A percentile compares a stretch with the other conserved stretches of the same genome.
These are phyloP conservation scores for Mycena indigotica DNA, from an alignment of 768 basidiomycete species.

Conservation along the genomic window DNA sequence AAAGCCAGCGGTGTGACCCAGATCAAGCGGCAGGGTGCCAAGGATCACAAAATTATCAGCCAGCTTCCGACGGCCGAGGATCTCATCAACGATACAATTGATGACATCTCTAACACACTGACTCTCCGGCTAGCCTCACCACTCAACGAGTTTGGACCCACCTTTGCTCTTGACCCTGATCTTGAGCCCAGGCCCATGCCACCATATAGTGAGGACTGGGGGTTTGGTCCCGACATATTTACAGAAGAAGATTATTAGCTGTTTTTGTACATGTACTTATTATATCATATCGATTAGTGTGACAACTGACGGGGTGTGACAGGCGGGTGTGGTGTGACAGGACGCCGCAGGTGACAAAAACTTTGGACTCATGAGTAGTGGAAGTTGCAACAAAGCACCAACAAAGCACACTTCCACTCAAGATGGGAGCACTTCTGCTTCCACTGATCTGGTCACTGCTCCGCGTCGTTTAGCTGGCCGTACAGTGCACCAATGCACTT, in stretches of 20 bases:
- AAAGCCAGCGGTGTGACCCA: slow-evolving; percentile 3
- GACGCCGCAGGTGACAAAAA: neutral
- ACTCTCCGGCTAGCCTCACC: neutral
- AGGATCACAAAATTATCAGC: neutral
- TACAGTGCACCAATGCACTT: too few relatives aligned
- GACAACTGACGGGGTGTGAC: neutral
- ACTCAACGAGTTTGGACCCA: neutral
- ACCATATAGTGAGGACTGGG: neutral
- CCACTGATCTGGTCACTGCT: neutral
- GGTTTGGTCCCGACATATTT: neutral
- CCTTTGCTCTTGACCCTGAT: neutral
- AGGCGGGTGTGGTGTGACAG: neutral
- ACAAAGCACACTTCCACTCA: neutral
- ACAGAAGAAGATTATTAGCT: neutral
- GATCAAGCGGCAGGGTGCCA: slow-evolving; percentile 8
- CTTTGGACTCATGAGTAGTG: neutral
- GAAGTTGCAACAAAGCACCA: neutral
- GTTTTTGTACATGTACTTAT: neutral
- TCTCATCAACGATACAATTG: neutral
- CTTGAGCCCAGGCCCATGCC: neutral
- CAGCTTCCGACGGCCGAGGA: neutral
- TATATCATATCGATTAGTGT: neutral
- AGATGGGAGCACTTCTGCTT: neutral
- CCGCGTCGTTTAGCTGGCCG: too few relatives aligned
- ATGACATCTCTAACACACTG: neutral